A percentile compares a stretch with the other conserved stretches of the same genome.
Evolutionary conservation across 768 basidiomycete species (phyloP).

Genomic region (Hypholoma fasciculare): DNA sequence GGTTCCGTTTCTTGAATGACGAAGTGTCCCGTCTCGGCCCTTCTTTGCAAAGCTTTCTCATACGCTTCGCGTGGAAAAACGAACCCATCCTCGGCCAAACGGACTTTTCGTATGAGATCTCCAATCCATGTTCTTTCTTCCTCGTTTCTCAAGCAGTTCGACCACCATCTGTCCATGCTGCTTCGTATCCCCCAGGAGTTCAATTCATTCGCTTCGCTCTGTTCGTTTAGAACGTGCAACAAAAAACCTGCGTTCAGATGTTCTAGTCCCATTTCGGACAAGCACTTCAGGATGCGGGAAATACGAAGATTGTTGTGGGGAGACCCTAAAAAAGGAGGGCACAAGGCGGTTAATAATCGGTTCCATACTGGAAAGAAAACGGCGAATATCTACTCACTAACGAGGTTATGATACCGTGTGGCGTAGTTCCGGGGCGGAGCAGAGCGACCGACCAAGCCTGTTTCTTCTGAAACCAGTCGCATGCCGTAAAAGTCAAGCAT

Average conservation of each 20-base stretch:
- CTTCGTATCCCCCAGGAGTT: constrained; percentile 43
- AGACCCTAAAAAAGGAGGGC: constrained; percentile 40
- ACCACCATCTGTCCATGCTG: constrained; percentile 83
- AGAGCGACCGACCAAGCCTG: constrained; percentile 59
- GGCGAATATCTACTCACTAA: constrained; percentile 46
- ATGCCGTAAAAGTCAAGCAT: constrained; percentile 86
- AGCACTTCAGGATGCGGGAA: constrained; percentile 73
- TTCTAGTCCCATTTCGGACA: constrained; percentile 71
- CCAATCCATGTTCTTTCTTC: constrained; percentile 58
- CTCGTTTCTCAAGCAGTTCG: constrained; percentile 67
- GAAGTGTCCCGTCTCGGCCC: constrained; percentile 37
- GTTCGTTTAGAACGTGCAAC: constrained; percentile 68
- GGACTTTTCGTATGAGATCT: constrained; percentile 48
- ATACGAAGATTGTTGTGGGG: constrained; percentile 79
- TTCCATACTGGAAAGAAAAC: constrained; percentile 2
- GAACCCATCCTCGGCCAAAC: constrained; percentile 36
- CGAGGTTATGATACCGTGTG: constrained; percentile 63
- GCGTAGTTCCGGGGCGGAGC: constrained; percentile 47
- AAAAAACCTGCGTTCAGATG: constrained; percentile 65
- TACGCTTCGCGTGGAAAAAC: constrained; percentile 63
- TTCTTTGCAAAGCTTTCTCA: constrained; percentile 43
- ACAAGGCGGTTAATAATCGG: constrained; percentile 18
- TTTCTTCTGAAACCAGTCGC: constrained; percentile 54
- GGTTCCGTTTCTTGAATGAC: constrained; percentile 14
- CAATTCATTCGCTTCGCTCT: constrained; percentile 58